These are phyloP conservation scores for Verticillium longisporum DNA, from an alignment of 2,329 filamentous ascomycete species.

Conservation along the genomic window DNA sequence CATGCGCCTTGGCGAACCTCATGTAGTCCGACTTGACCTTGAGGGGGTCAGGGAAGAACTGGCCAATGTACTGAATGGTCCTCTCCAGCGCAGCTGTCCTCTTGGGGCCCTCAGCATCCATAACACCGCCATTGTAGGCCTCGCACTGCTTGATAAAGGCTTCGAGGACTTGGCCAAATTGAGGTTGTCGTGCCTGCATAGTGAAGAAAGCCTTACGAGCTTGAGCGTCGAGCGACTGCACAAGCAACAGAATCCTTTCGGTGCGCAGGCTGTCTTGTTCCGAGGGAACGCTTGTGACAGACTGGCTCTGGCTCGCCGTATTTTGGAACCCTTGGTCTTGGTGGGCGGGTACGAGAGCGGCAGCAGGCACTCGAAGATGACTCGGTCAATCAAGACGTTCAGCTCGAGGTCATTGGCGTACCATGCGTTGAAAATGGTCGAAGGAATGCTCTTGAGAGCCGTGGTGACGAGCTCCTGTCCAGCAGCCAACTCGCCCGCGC, in stretches of 20 bases:
- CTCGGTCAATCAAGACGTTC: constrained; percentile 75
- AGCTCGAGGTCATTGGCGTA: constrained; percentile 88
- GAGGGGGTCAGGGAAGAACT: constrained; percentile 67
- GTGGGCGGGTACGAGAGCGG: constrained; percentile 76
- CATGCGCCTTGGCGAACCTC: constrained; percentile 86
- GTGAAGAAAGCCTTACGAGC: constrained; percentile 86
- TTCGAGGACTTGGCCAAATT: constrained; percentile 65
- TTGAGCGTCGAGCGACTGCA: constrained; percentile 68
- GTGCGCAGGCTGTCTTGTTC: constrained; percentile 73
- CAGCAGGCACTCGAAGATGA: constrained; percentile 81
- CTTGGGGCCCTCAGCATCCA: constrained; percentile 63
- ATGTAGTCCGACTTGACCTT: constrained; percentile 71
- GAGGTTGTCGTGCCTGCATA: constrained; percentile 70
- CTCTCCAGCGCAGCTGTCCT: constrained; percentile 65
- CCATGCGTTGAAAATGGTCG: constrained; percentile 76
- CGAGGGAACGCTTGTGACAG: constrained; percentile 34
- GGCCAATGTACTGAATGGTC: constrained; percentile 66
- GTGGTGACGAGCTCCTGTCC: constrained; percentile 70
- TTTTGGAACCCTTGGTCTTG: constrained; percentile 56
- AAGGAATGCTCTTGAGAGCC: constrained; percentile 76
- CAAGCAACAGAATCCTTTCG: constrained; percentile 75
- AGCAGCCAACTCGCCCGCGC: constrained; percentile 75
- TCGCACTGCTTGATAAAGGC: constrained; percentile 82
- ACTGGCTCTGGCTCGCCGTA: constrained; percentile 36
- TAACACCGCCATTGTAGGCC: constrained; percentile 80